Conservation (phyloP, 2,329 filamentous ascomycete species). For the Colletotrichum endophyticum region DNA sequence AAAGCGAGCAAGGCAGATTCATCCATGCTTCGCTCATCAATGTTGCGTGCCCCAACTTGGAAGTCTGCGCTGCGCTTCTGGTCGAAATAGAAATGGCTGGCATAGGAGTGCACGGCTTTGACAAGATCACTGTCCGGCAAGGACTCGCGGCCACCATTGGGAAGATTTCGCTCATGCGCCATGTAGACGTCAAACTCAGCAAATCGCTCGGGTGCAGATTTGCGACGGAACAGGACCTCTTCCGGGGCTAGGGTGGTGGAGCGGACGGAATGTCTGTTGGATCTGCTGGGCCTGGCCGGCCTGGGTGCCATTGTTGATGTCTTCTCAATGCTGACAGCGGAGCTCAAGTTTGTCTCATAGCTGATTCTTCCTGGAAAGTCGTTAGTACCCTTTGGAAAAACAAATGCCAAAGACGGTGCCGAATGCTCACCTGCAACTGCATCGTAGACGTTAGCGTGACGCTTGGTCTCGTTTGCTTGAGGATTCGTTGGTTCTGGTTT, state of each 20-base stretch:
- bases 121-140: slow-evolving; percentile 75
- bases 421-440: slow-evolving; percentile 68
- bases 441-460: slow-evolving; percentile 68
- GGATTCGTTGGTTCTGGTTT: not conserved
- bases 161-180: slow-evolving; percentile 62
- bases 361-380: slow-evolving; percentile 11
- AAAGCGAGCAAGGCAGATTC: slow-evolving; percentile 79
- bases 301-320: not conserved
- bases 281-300: not conserved
- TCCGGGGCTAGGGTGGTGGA: slow-evolving; percentile 63
- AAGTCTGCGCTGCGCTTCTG: slow-evolving; percentile 1
- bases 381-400: not conserved
- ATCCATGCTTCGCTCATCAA: slow-evolving; percentile 71
- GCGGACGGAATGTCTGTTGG: slow-evolving; percentile 29
- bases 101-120: slow-evolving; percentile 71
- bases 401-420: not conserved
- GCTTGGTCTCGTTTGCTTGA: not conserved
- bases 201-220: slow-evolving; percentile 69
- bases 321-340: not conserved
- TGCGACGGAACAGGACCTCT: slow-evolving; percentile 71
- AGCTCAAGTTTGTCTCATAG: not conserved
- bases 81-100: slow-evolving; percentile 68
- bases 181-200: slow-evolving; percentile 76
- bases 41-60: slow-evolving; percentile 28
- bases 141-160: slow-evolving; percentile 45